Evolutionary conservation across 2,329 filamentous ascomycete species (phyloP).

Genomic region (Fusarium udum): DNA sequence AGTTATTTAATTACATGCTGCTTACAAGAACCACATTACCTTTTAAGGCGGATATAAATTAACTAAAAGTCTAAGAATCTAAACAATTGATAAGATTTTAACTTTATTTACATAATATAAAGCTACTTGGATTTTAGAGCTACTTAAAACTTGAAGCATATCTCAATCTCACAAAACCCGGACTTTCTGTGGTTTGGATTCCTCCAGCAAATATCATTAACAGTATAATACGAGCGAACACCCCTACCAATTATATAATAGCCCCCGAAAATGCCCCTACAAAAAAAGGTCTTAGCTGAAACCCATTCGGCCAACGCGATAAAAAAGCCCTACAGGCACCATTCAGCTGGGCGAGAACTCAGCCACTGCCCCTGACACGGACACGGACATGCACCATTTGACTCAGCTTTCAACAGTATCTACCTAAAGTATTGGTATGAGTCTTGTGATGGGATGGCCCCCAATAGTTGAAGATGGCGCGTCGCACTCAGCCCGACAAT

Average conservation of each 20-base stretch:
- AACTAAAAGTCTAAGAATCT: background rate
- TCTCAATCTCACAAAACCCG: background rate
- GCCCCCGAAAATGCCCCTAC: background rate
- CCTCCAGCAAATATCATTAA: background rate
- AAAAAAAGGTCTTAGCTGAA: background rate
- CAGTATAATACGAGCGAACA: background rate
- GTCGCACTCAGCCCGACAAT: background rate
- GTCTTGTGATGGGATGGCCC: slow-evolving; percentile 31
- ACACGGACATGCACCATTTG: slow-evolving; percentile 16
- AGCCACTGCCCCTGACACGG: slow-evolving; percentile 23
- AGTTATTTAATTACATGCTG: background rate
- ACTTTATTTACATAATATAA: background rate
- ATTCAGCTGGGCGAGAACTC: slow-evolving; percentile 30
- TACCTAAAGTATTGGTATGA: background rate
- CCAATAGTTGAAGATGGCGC: background rate
- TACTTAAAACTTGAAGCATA: background rate
- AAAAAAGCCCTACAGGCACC: slow-evolving; percentile 8
- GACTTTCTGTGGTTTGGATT: background rate
- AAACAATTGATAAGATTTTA: no score
- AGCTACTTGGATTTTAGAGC: background rate
- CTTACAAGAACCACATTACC: background rate
- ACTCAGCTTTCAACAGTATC: slow-evolving; percentile 18
- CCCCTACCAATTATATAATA: background rate
- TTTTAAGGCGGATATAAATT: background rate
- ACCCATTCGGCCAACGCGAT: slow-evolving; percentile 2